Evolutionary conservation across 2,329 filamentous ascomycete species (phyloP).

Genomic region (Didymella lethalis): DNA sequence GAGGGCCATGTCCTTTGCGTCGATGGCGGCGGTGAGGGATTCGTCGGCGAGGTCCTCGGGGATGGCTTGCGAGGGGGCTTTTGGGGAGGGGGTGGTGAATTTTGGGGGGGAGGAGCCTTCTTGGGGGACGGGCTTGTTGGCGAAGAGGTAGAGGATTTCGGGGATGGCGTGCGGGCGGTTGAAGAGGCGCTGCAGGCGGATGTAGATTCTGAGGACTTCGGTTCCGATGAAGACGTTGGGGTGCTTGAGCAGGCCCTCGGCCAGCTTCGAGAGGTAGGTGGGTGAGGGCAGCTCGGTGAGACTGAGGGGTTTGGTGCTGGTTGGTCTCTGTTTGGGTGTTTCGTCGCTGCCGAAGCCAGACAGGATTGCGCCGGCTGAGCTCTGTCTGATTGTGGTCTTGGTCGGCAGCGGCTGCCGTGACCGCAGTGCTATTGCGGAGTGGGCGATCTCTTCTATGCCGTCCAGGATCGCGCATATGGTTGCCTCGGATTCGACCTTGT

Average conservation of each 20-base stretch:
- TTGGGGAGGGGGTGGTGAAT: constrained; percentile 65
- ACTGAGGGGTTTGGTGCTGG: constrained; percentile 23
- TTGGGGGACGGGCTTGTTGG: constrained; percentile 77
- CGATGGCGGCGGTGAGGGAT: constrained; percentile 82
- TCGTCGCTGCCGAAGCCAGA: constrained; percentile 40
- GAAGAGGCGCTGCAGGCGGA: constrained; percentile 77
- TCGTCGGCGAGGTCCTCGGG: constrained; percentile 72
- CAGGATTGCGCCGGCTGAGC: constrained; percentile 47
- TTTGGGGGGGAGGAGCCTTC: constrained; percentile 61
- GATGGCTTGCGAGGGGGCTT: constrained; percentile 74
- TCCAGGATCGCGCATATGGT: constrained; percentile 33
- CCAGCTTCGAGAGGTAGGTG: constrained; percentile 59
- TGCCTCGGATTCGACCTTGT: constrained; percentile 38
- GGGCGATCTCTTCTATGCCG: constrained; percentile 35
- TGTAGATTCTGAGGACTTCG: constrained; percentile 74
- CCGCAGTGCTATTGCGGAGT: constrained; percentile 41
- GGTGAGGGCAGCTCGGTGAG: constrained; percentile 41
- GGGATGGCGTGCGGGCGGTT: constrained; percentile 79
- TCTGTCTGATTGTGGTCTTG: constrained; percentile 38
- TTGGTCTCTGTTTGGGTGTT: constrained; percentile 12
- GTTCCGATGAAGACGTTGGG: constrained; percentile 82
- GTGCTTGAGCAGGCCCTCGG: constrained; percentile 75
- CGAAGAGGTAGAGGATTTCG: constrained; percentile 80
- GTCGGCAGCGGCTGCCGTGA: constrained; percentile 34
- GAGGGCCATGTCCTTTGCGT: constrained; percentile 77